These are phyloP conservation scores for Apiospora pterosperma DNA, from an alignment of 2,329 filamentous ascomycete genomes.

Conservation along the genomic window DNA sequence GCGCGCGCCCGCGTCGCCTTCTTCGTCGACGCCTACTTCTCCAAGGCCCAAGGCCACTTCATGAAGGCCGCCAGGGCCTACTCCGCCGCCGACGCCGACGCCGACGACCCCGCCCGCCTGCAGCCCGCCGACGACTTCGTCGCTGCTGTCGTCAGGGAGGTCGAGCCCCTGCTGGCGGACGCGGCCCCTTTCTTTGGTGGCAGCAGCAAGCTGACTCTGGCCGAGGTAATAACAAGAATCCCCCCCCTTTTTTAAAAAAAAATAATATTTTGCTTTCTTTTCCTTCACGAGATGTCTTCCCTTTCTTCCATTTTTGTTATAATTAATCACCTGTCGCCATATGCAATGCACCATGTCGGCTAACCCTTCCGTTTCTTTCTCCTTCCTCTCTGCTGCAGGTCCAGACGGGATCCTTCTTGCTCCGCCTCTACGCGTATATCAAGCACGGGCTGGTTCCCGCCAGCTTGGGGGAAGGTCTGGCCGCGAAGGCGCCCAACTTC, in stretches of 20 bases:
- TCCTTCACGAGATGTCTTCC: neutral
- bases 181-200: constrained; percentile 11
- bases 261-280: too few species aligned
- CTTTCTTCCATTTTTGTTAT: neutral
- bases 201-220: constrained; percentile 9
- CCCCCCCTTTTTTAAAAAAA: neutral
- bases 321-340: too few species aligned
- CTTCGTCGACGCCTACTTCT: constrained; percentile 11
- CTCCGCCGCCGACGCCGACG: constrained; percentile 1
- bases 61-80: neutral
- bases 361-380: neutral
- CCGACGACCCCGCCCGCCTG: neutral
- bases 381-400: neutral
- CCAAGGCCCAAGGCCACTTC: constrained; percentile 6
- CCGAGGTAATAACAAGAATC: neutral
- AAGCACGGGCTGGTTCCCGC: constrained; percentile 9
- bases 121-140: neutral
- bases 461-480: constrained; percentile 3
- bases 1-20: constrained; percentile 8
- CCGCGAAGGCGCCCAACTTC: constrained; percentile 8
- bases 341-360: too few species aligned
- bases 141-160: constrained; percentile 4
- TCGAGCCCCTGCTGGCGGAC: constrained; percentile 11
- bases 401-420: constrained; percentile 9
- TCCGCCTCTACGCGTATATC: constrained; percentile 7